Evolutionary conservation across 2,329 filamentous ascomycete genomes (phyloP), one percentile per base, ranked within the genome.

Genomic region (Diaporthe nobilis): DNA sequence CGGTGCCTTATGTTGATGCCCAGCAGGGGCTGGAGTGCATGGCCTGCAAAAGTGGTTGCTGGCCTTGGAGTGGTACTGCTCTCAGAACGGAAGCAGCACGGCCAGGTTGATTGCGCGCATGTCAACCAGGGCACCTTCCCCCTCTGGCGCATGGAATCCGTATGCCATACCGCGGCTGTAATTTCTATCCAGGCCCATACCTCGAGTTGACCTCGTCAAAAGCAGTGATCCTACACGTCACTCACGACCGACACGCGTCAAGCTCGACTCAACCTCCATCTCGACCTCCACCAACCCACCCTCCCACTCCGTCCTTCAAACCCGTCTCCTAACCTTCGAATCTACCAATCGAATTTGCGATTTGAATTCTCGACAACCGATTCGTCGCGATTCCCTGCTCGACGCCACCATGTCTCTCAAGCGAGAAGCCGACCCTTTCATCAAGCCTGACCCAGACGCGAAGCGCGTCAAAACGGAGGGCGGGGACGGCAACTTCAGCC

Each of bases 391-490:
- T 7, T 8, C 13, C 22, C 44, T 34, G 9, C 10, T 25, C n/a
- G 31, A 25, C 22, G 44, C 20, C 34, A 71, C 25, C 22, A 75
- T 75, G 73, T 37, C 42, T 20, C 31, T 34, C 15, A 75, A 75
- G 44, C 73, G 73, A 71, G 63, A 28, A 31, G 65, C 73, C 25
- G 55, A 49, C 15, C 42, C 51, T 3, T 75, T 71, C 55, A 53
- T 71, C 55, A 71, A 75, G 65, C 60, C 72, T 15, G 65, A 75
- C 31, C 67, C 65, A 15, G 65, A 47, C 53, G 44, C 60, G 28
- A 75, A 75, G 44, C 63, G 73, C 47, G 39, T 71, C 49, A 74
- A 75, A n/a, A 71, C 34, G 25, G 67, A 75, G 67, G 73, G 67
- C 28, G 73, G 44, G 6, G 73, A 53, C 34, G 61, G n/a, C 72